Conservation (phyloP, 2,329 filamentous ascomycete species). For the Shiraia bambusicola region DNA sequence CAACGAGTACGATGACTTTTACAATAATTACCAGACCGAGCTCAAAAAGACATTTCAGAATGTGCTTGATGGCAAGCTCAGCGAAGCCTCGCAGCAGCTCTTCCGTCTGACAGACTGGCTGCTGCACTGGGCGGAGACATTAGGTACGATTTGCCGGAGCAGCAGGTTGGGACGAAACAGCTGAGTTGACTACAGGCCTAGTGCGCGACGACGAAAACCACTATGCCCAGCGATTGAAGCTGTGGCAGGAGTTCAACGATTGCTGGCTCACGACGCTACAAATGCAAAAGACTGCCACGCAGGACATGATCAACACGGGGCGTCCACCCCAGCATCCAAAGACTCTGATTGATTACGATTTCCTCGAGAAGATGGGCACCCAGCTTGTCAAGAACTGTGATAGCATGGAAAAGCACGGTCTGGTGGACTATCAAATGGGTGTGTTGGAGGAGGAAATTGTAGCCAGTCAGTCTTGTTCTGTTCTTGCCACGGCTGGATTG, state of each 20-base stretch:
- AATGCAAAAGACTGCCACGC: slow-evolving; percentile 74
- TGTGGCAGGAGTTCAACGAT: slow-evolving; percentile 94
- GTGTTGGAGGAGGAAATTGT: slow-evolving; percentile 94
- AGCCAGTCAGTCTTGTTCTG: slow-evolving; percentile 61
- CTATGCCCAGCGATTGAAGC: slow-evolving; percentile 72
- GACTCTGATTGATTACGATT: slow-evolving; percentile 66
- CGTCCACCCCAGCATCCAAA: slow-evolving; percentile 60
- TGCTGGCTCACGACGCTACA: slow-evolving; percentile 85
- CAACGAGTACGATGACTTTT: slow-evolving; percentile 65
- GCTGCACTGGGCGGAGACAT: slow-evolving; percentile 62
- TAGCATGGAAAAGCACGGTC: slow-evolving; percentile 81
- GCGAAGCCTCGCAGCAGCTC: slow-evolving; percentile 60
- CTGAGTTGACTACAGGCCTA: slow-evolving; percentile 65
- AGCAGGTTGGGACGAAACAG: slow-evolving; percentile 34
- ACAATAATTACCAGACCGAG: slow-evolving; percentile 60
- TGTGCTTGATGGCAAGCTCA: slow-evolving; percentile 63
- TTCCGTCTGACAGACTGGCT: slow-evolving; percentile 67
- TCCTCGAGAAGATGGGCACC: slow-evolving; percentile 75
- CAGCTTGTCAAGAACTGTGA: slow-evolving; percentile 83
- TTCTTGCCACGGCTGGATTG: background rate
- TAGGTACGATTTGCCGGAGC: slow-evolving; percentile 58
- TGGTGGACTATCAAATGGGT: slow-evolving; percentile 96
- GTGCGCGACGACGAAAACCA: slow-evolving; percentile 77
- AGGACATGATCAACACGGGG: slow-evolving; percentile 60
- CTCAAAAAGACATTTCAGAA: slow-evolving; percentile 69